Evolutionary conservation across 345 rosid genomes (phyloP), one percentile per base, ranked within the genome.

Genomic region (Arabidopsis suecica): DNA sequence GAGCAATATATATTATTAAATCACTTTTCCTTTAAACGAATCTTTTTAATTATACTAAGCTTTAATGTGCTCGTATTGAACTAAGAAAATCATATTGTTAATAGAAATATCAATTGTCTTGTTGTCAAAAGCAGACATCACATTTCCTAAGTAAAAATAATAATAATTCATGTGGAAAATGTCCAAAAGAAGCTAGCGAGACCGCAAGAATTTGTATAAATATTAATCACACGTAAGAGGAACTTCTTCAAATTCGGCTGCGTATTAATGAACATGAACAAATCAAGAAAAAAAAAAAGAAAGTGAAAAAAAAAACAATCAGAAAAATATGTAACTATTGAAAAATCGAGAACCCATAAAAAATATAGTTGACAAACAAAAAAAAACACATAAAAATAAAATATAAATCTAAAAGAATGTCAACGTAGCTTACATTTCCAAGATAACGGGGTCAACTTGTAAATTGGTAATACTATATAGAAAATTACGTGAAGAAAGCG

Each of bases 401-500:
- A n/a, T n/a, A 61, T 30, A 53, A 75, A 58, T 57, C 5, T 37
- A 25, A 18, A 51, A 58, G 37, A 20, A 68, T n/a, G 79, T 76
- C 75, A 61, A 76, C 65, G 70, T 12, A 45, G 57, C 70, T 1
- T 44, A 69, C 69, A 61, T 32, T 61, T 76, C 75, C 70, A 69
- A 76, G 59, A 9, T 54, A 45, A 54, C 51, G 71, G 80, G 80
- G 75, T 69, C 80, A 76, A 76, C 64, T 61, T 42, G 56, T 61
- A 66, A 48, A 59, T 66, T 3, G 68, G 54, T 5, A 5, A 50
- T n/a, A n/a, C n/a, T n/a, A n/a, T n/a, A n/a, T 32, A 61, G 16
- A 69, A 68, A 61, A 68, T 60, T 49, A 49, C 60, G 48, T 50
- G 30, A 61, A 41, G 69, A 40, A 75, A 68, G 68, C 45, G 56